Base-by-base conservation (phyloP, 164 flowering plant genomes). In the Paratinospora sagittata region DNA sequence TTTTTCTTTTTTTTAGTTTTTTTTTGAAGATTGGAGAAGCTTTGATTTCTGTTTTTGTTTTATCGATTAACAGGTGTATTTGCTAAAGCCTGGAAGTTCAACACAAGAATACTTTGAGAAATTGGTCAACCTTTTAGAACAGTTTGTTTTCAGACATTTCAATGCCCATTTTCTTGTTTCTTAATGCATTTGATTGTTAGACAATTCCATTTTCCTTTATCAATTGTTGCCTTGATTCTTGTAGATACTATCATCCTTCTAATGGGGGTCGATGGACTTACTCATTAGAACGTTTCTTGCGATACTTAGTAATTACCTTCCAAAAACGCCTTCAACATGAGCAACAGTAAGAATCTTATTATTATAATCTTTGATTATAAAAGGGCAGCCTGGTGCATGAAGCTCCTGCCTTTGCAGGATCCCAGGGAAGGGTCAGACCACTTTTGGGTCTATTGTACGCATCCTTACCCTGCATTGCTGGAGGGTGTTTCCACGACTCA, bases 191-290 rank as follows among this genome's bases (percentile, higher is more conserved):
- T 61, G 33, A 61, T 24, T 61, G 30, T 13, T 66, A 19, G 27
- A 23, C 21, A n/a, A 11, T 41, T 24, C 39, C 34, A 26, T 76
- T 76, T 68, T 26, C 61, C 26, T 72, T 55, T 23, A 43, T 73
- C 21, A 27, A 1, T 57, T 41, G 19, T 43, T 67, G 70, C 68
- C 67, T 64, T 77, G n/a, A 24, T 73, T 72, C 36, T 58, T 77
- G 34, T 76, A 96, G 99, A 78, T 96, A 89, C 81, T 96, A 92
- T 78, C 99, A 96, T 78, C 99, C 99, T 26, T 96, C 99, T 69
- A 96, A 96, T 85, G 98, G 98, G 73, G 99, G 99, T 71, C 96
- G 96, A 45, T 92, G 99, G 99, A 96, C 98, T 67, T 90, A 87
- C 75, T 80, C 97, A 24, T 77, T 96, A 75, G 99, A 96, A 81